Percentiles rank a stretch among this genome's conserved stretches.
Evolutionary conservation across 108 stramenopile genomes (phyloP).

Genomic region (Mediolabrus comicus): DNA sequence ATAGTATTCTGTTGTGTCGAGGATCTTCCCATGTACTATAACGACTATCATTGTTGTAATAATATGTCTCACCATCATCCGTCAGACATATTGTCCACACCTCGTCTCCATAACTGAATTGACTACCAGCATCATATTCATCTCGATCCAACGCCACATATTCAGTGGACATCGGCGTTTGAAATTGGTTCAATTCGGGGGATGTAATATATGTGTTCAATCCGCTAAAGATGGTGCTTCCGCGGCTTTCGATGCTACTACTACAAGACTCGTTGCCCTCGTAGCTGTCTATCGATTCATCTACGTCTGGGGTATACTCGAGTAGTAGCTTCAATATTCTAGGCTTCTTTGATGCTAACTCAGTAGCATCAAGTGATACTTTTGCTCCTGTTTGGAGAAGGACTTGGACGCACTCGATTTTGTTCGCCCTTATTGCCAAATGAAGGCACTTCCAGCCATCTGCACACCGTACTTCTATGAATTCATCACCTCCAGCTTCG

Average conservation of each 20-base stretch:
- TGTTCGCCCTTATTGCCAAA: slow-evolving; percentile 27
- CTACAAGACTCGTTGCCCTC: background rate
- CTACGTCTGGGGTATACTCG: slow-evolving; percentile 14
- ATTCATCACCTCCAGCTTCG: slow-evolving; percentile 55
- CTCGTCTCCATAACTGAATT: slow-evolving; percentile 14
- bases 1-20: background rate
- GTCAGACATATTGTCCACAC: slow-evolving; percentile 17
- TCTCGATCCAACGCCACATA: background rate
- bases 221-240: slow-evolving; percentile 16
- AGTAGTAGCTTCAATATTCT: slow-evolving; percentile 16
- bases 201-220: slow-evolving; percentile 21
- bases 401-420: slow-evolving; percentile 32
- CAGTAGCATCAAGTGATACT: slow-evolving; percentile 22
- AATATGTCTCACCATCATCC: slow-evolving; percentile 27
- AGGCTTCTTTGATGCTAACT: slow-evolving; percentile 25
- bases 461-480: slow-evolving; percentile 43
- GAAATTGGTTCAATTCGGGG: background rate
- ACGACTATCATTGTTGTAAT: slow-evolving; percentile 16
- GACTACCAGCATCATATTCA: background rate
- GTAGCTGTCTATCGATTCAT: background rate
- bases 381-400: slow-evolving; percentile 46
- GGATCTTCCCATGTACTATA: slow-evolving; percentile 34
- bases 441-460: slow-evolving; percentile 46
- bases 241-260: background rate
- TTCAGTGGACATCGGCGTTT: background rate